Percentiles rank a stretch among this genome's conserved stretches.
Evolutionary conservation across 805 yeast genomes (phyloP).

Genomic region (Crinitomyces ghanaensis): DNA sequence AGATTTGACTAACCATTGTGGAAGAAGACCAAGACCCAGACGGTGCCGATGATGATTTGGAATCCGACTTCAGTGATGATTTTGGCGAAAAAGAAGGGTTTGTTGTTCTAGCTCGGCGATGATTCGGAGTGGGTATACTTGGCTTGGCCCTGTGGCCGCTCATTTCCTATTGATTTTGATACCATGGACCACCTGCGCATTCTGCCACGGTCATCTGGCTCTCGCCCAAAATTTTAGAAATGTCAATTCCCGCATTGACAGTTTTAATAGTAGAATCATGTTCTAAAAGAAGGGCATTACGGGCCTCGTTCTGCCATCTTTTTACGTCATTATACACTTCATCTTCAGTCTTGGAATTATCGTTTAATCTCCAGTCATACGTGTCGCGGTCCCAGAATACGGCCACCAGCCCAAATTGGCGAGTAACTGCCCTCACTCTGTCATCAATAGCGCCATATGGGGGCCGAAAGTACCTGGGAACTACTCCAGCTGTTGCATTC

Average conservation of each 20-base stretch:
- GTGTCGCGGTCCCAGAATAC: slow-evolving; percentile 90
- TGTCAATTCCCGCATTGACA: slow-evolving; percentile 54
- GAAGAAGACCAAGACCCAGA: no score
- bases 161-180: slow-evolving; percentile 15
- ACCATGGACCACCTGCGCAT: slow-evolving; percentile 49
- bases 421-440: slow-evolving; percentile 64
- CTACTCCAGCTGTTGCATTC: slow-evolving; percentile 81
- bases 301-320: slow-evolving; percentile 34
- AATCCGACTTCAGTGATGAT: no score
- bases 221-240: slow-evolving; percentile 42
- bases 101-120: no score
- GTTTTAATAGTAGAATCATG: slow-evolving; percentile 68
- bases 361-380: slow-evolving; percentile 74
- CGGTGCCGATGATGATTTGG: no score
- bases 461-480: slow-evolving; percentile 90
- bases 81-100: no score
- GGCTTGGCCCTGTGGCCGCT: no score
- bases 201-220: slow-evolving; percentile 68
- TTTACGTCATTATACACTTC: slow-evolving; percentile 46
- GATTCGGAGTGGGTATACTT: no score
- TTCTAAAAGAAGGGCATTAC: slow-evolving; percentile 63
- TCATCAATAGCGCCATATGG: slow-evolving; percentile 94
- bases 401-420: slow-evolving; percentile 77
- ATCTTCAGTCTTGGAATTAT: slow-evolving; percentile 37
- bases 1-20: no score